Percentiles rank a stretch among this genome's conserved stretches.
These are phyloP conservation scores for Castanospermum australe DNA, from an alignment of 306 rosid genomes.

Conservation along the genomic window DNA sequence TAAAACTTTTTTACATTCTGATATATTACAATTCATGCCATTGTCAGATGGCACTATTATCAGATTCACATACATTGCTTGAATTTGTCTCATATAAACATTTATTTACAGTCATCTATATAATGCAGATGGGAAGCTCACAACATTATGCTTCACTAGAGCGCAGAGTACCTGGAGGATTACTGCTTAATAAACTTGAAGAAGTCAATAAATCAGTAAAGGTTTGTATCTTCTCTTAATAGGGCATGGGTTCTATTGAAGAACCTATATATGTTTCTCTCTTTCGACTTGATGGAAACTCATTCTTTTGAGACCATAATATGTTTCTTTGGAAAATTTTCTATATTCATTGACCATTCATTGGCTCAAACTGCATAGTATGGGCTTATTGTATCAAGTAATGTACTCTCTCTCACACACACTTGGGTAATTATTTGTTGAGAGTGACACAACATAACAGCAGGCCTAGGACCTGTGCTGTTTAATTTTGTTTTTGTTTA, in stretches of 20 bases:
- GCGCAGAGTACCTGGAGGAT: constrained; percentile 55
- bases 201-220: constrained; percentile 84
- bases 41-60: background rate
- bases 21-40: background rate
- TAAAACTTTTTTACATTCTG: background rate
- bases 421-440: background rate
- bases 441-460: background rate
- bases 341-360: background rate
- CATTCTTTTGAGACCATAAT: background rate
- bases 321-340: background rate
- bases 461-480: background rate
- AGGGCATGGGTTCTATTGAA: constrained; percentile 10
- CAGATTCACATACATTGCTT: constrained; percentile 10
- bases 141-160: constrained; percentile 47
- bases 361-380: background rate
- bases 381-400: background rate
- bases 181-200: constrained; percentile 71
- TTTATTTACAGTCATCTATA: background rate
- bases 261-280: background rate
- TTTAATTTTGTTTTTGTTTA: constrained; percentile 14
- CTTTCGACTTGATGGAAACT: background rate
- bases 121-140: constrained; percentile 60
- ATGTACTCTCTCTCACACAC: background rate
- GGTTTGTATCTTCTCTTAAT: constrained; percentile 44
- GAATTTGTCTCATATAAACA: background rate